Percentiles rank a stretch among this genome's conserved stretches.
phyloP scores from a whole-genome alignment of 495 filamentous ascomycete species.

The Hypoxylon fuscum region DNA sequence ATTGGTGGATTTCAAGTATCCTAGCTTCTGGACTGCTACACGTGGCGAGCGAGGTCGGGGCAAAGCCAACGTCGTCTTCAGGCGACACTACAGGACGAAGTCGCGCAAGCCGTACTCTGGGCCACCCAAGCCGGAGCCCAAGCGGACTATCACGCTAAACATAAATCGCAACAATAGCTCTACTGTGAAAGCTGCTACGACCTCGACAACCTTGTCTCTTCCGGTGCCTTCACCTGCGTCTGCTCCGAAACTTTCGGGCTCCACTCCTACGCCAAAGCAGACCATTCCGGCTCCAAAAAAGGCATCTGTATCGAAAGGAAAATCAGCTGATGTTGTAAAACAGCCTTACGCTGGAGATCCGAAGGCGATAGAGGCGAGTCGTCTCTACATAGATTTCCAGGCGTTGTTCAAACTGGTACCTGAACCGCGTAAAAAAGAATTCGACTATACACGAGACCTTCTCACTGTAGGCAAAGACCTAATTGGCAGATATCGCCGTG shows the following conservation, averaged over 20 bases:
- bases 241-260: conserved; percentile 17
- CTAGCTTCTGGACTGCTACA: conserved; percentile 73
- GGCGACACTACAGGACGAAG: conserved; percentile 43
- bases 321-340: conserved; percentile 1
- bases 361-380: too few relatives aligned
- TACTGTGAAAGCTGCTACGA: conserved; percentile 26
- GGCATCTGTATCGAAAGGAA: conserved; percentile 16
- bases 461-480: too few relatives aligned
- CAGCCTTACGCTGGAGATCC: conserved; percentile 13
- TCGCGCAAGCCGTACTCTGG: conserved; percentile 40
- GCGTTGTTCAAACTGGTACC: too few relatives aligned
- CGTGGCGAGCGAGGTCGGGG: conserved; percentile 49
- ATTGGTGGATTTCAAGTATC: conserved; percentile 70
- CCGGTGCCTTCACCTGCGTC: conserved; percentile 16
- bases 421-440: too few relatives aligned
- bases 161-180: conserved; percentile 33
- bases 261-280: conserved; percentile 21
- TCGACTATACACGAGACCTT: too few relatives aligned
- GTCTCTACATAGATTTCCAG: too few relatives aligned
- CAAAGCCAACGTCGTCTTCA: conserved; percentile 48
- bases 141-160: conserved; percentile 44
- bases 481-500: too few relatives aligned
- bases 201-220: conserved; percentile 21
- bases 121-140: conserved; percentile 41
- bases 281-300: conserved; percentile 14